Percentiles rank a stretch among this genome's conserved stretches.
These are phyloP conservation scores for Porcisia deanei DNA, from an alignment of 208 protist genomes.

Conservation along the genomic window DNA sequence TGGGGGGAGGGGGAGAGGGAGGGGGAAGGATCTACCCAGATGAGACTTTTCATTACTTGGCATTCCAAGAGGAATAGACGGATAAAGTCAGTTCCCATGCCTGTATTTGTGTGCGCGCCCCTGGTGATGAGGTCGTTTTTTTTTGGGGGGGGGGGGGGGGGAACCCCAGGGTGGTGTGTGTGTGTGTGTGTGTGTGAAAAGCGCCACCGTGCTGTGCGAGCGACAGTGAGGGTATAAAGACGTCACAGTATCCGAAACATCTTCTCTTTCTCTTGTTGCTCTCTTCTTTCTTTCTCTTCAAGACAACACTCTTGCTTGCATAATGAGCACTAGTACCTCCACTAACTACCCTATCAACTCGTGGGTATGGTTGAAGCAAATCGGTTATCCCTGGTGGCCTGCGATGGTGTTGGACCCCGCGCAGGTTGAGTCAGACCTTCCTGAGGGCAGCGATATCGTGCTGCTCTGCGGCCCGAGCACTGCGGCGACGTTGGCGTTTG, in stretches of 20 bases:
- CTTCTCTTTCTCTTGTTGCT: slow-evolving; percentile 19
- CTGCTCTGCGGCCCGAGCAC: slow-evolving; percentile 66
- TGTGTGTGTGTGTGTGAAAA: background rate
- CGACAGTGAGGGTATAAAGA: too few relatives aligned
- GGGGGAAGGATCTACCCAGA: too few relatives aligned
- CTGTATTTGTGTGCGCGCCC: background rate
- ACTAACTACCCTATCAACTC: slow-evolving; percentile 37
- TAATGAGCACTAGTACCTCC: slow-evolving; percentile 15
- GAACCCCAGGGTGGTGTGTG: background rate
- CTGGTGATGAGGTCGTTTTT: background rate
- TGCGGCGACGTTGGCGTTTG: slow-evolving; percentile 57
- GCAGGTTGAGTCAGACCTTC: slow-evolving; percentile 27
- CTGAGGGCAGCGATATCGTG: slow-evolving; percentile 49
- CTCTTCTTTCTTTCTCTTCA: background rate
- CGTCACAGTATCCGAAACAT: too few relatives aligned
- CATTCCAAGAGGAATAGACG: too few relatives aligned
- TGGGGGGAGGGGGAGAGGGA: too few relatives aligned
- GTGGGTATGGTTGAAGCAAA: slow-evolving; percentile 83
- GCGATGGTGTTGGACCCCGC: slow-evolving; percentile 61
- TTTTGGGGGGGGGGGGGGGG: background rate
- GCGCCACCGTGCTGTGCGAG: too few relatives aligned
- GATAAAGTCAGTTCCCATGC: background rate
- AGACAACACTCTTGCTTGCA: slow-evolving; percentile 13
- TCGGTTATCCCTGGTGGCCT: slow-evolving; percentile 86
- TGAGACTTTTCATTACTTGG: too few relatives aligned